These are phyloP conservation scores for Penicillium turbatum DNA, from an alignment of 495 filamentous ascomycete genomes.

Conservation along the genomic window DNA sequence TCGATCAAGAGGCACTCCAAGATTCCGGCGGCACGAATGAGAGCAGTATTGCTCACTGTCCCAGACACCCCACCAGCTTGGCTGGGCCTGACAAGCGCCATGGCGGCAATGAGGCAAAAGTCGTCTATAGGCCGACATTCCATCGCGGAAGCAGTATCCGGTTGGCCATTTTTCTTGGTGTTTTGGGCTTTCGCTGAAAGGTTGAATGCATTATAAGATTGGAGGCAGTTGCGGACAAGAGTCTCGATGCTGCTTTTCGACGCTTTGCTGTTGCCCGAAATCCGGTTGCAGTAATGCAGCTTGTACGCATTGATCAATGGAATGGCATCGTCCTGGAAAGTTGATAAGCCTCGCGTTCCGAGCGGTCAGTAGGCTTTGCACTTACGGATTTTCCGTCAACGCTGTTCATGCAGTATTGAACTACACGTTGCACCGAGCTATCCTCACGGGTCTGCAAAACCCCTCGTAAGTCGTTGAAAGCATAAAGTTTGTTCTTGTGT, in stretches of 20 bases:
- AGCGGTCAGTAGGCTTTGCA: neutral
- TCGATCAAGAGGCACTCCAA: slow-evolving; percentile 47
- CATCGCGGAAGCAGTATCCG: slow-evolving; percentile 31
- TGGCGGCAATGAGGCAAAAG: slow-evolving; percentile 52
- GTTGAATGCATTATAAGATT: slow-evolving; percentile 35
- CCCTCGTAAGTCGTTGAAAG: slow-evolving; percentile 51
- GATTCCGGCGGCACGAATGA: slow-evolving; percentile 50
- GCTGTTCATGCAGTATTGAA: slow-evolving; percentile 15
- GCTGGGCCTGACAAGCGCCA: slow-evolving; percentile 47
- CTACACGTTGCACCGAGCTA: slow-evolving; percentile 30
- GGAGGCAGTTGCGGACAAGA: slow-evolving; percentile 46
- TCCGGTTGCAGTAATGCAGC: slow-evolving; percentile 50
- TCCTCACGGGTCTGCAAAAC: slow-evolving; percentile 35
- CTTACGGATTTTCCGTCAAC: slow-evolving; percentile 32
- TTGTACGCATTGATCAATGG: slow-evolving; percentile 52
- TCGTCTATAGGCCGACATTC: slow-evolving; percentile 58
- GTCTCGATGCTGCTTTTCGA: slow-evolving; percentile 35
- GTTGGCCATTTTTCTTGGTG: slow-evolving; percentile 2
- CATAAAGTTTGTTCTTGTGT: slow-evolving; percentile 48
- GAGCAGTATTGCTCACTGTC: slow-evolving; percentile 30
- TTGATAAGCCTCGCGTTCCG: slow-evolving; percentile 2
- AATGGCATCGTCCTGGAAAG: slow-evolving; percentile 22
- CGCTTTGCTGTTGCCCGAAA: slow-evolving; percentile 38
- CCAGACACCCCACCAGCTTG: slow-evolving; percentile 15
- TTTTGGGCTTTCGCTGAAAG: slow-evolving; percentile 10